Conservation (phyloP, 371 early-diverging fungal species). For the Umbelopsis sp. region DNA sequence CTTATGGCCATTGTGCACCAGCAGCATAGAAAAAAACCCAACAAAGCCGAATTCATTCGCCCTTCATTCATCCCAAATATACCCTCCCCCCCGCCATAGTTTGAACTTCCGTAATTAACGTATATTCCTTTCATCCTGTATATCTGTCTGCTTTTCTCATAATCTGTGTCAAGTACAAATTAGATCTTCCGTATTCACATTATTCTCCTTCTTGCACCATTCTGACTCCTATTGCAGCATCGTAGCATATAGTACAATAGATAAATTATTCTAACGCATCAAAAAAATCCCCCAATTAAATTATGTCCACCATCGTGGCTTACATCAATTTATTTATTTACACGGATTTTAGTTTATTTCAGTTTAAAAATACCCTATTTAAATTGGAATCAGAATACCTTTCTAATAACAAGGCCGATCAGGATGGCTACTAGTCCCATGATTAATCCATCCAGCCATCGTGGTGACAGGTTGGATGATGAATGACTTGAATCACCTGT, state of each 20-base stretch:
- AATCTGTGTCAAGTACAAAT: conserved; percentile 6
- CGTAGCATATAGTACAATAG: not conserved
- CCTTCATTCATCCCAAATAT: not conserved
- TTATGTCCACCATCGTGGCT: too few species aligned
- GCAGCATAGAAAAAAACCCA: conserved; percentile 22
- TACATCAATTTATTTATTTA: too few species aligned
- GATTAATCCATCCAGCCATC: conserved; percentile 56
- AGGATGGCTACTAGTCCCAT: conserved; percentile 36
- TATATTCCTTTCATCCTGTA: not conserved
- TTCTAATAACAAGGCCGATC: conserved; percentile 29
- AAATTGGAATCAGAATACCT: conserved; percentile 6
- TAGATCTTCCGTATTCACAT: conserved; percentile 2
- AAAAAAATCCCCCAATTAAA: not conserved
- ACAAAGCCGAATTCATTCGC: not conserved
- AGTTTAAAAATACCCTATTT: not conserved
- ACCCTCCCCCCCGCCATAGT: not conserved
- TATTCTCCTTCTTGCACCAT: not conserved
- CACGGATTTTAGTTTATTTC: too few species aligned
- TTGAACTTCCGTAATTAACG: too few species aligned
- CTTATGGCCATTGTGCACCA: conserved; percentile 26
- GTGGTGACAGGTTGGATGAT: conserved; percentile 24
- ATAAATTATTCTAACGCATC: not conserved
- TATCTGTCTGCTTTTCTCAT: not conserved
- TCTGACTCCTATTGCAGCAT: not conserved
- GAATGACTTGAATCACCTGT: conserved; percentile 13